Evolutionary conservation across 768 basidiomycete species (phyloP).

Genomic region (Termitomyces sp.): DNA sequence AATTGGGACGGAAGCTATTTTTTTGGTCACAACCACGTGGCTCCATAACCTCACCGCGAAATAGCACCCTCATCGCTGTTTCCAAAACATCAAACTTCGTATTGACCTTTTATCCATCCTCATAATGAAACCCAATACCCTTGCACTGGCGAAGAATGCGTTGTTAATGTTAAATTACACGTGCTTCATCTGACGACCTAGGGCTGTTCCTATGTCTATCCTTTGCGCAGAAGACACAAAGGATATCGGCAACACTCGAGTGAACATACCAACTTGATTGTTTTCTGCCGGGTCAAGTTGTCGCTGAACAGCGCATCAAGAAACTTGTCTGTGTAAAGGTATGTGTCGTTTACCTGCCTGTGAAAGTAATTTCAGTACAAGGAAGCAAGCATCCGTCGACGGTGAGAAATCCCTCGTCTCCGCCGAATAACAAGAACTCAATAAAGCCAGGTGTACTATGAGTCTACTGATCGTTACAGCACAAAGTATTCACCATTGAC

Average conservation of each 20-base stretch:
- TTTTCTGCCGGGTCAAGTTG: not conserved
- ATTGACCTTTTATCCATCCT: not conserved
- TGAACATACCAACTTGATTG: not conserved
- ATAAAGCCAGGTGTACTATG: not conserved
- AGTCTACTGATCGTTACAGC: not conserved
- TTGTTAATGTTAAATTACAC: not conserved
- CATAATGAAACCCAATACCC: not conserved
- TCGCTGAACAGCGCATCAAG: too few species aligned
- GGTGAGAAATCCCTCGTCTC: not conserved
- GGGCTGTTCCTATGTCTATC: not conserved
- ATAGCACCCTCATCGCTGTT: not conserved
- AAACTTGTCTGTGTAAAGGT: not conserved
- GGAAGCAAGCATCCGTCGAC: not conserved
- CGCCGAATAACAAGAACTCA: not conserved
- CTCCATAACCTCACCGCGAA: not conserved
- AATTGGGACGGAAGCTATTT: constrained; percentile 21
- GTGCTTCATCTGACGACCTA: not conserved
- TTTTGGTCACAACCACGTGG: constrained; percentile 21
- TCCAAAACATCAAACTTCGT: not conserved
- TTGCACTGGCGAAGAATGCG: not conserved
- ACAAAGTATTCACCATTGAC: not conserved
- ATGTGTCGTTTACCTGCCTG: not conserved
- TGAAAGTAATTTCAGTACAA: not conserved
- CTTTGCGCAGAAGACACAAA: not conserved
- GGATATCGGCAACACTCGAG: not conserved